phyloP scores from a whole-genome alignment of 768 basidiomycete genomes.

The Cyclocybe aegerita region DNA sequence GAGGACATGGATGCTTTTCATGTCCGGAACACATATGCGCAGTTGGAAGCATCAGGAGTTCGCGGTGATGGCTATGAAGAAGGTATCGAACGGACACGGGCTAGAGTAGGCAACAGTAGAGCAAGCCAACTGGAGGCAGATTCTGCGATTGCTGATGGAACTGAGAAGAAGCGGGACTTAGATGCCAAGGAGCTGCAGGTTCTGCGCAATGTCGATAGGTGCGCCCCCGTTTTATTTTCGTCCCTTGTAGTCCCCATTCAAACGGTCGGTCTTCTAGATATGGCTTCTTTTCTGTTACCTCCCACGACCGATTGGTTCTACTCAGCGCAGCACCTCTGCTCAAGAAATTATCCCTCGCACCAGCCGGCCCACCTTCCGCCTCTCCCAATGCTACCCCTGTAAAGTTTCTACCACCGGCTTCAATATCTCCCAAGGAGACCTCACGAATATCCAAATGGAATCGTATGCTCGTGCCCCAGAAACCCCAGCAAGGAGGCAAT shows the following conservation, averaged over 20 bases:
- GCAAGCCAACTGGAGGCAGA: conserved; percentile 52
- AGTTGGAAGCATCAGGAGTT: conserved; percentile 88
- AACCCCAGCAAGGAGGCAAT: conserved; percentile 77
- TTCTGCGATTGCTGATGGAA: conserved; percentile 52
- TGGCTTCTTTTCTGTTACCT: conserved; percentile 82
- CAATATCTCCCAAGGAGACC: conserved; percentile 59
- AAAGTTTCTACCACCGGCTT: conserved; percentile 45
- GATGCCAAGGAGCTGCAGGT: conserved; percentile 72
- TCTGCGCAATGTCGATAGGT: conserved; percentile 85
- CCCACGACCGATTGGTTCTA: conserved; percentile 81
- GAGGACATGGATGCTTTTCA: conserved; percentile 84
- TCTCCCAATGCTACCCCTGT: conserved; percentile 39
- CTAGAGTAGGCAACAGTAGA: conserved; percentile 32
- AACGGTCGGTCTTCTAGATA: conserved; percentile 53
- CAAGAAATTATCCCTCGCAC: conserved; percentile 52
- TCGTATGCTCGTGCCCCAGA: conserved; percentile 77
- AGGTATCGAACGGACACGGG: conserved; percentile 90
- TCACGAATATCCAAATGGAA: conserved; percentile 89
- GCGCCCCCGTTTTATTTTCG: conserved; percentile 26
- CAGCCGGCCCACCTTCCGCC: conserved; percentile 45
- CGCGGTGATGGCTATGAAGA: conserved; percentile 94
- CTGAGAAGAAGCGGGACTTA: conserved; percentile 66
- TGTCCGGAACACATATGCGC: conserved; percentile 85
- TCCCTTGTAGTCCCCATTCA: conserved; percentile 4
- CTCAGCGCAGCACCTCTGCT: conserved; percentile 61